These are phyloP conservation scores for Saxophila tyrrhenica DNA, from an alignment of 495 filamentous ascomycete species.

Conservation along the genomic window DNA sequence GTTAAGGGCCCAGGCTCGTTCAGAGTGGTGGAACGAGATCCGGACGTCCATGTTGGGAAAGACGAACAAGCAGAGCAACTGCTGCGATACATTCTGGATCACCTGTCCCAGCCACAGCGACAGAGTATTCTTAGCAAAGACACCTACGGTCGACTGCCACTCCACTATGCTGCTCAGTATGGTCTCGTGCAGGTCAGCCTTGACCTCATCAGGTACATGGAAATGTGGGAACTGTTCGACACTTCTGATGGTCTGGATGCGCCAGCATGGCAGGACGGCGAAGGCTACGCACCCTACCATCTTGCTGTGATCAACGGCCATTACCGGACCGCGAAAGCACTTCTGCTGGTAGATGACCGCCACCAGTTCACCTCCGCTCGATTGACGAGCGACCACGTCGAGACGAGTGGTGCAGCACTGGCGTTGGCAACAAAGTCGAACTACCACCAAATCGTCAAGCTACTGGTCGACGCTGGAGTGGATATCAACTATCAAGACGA, in stretches of 20 bases:
- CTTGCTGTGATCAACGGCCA: conserved; percentile 88
- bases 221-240: conserved; percentile 78
- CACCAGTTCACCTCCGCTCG: conserved; percentile 45
- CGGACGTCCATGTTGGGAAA: conserved; percentile 46
- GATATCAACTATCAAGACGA: conserved; percentile 91
- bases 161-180: conserved; percentile 94
- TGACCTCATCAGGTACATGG: conserved; percentile 77
- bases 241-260: conserved; percentile 76
- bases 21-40: conserved; percentile 29
- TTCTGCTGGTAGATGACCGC: conserved; percentile 73
- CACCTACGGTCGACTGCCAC: conserved; percentile 68
- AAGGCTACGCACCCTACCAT: conserved; percentile 85
- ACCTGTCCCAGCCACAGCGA: conserved; percentile 57
- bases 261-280: conserved; percentile 75
- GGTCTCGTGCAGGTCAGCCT: conserved; percentile 81
- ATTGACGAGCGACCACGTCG: conserved; percentile 51
- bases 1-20: conserved; percentile 48
- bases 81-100: conserved; percentile 60
- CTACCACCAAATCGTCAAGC: conserved; percentile 66
- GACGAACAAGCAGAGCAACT: conserved; percentile 66
- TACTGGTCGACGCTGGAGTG: conserved; percentile 81
- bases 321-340: conserved; percentile 64
- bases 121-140: conserved; percentile 58
- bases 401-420: conserved; percentile 81
- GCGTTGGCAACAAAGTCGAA: conserved; percentile 79